phyloP scores from a whole-genome alignment of 2,329 filamentous ascomycete genomes.

The Paraconiothyrium sp. region DNA sequence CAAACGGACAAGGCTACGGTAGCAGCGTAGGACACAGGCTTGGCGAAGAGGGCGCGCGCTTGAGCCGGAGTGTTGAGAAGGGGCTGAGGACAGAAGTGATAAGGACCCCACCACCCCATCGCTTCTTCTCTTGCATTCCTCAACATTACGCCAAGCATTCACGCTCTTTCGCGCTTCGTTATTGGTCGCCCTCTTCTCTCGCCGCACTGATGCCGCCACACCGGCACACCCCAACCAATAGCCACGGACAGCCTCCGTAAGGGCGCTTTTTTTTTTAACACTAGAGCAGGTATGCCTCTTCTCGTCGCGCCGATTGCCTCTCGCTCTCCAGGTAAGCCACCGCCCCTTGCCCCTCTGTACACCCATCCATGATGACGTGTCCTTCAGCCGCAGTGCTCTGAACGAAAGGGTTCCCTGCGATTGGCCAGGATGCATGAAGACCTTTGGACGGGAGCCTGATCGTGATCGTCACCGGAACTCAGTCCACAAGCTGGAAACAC shows the following conservation, averaged over 20 bases:
- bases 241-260: conserved; percentile 17
- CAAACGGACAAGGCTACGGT: neutral
- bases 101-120: conserved; percentile 4
- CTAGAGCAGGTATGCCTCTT: conserved; percentile 24
- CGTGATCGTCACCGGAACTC: conserved; percentile 17
- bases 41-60: neutral
- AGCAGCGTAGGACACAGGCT: neutral
- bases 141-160: neutral
- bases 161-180: conserved; percentile 4
- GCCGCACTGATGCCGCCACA: conserved; percentile 15
- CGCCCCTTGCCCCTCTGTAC: conserved; percentile 1
- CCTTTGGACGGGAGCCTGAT: conserved; percentile 8
- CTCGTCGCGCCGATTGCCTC: too few relatives aligned
- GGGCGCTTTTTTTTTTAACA: conserved; percentile 20
- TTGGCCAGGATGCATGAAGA: conserved; percentile 16
- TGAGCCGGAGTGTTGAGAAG: conserved; percentile 1
- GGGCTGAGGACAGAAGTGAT: conserved; percentile 2
- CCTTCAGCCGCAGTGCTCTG: conserved; percentile 2
- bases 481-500: conserved; percentile 2
- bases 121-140: conserved; percentile 3
- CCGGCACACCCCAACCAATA: neutral
- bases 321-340: too few relatives aligned
- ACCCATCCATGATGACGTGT: conserved; percentile 14
- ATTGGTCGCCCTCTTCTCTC: conserved; percentile 15
- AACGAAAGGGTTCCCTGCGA: conserved; percentile 12